phyloP scores from a whole-genome alignment of 805 yeast species.

The Priceomyces medius region DNA sequence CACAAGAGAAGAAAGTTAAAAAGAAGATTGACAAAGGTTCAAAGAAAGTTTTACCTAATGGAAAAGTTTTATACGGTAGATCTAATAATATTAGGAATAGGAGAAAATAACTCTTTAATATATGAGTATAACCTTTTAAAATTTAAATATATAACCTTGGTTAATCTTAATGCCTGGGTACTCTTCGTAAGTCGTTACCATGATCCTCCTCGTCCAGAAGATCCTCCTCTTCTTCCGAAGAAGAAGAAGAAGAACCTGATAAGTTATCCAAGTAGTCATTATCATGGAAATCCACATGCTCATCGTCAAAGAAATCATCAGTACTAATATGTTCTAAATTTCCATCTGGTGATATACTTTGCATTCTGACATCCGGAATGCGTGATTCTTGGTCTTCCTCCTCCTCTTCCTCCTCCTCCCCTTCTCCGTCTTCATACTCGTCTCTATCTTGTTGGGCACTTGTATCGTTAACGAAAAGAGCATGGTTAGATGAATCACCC shows the following conservation, averaged over 20 bases:
- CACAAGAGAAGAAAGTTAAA: conserved; percentile 23
- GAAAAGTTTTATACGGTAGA: conserved; percentile 50
- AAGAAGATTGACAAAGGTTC: conserved; percentile 40
- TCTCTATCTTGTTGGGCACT: conserved; percentile 4
- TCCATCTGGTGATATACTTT: conserved; percentile 34
- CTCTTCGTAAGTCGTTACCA: conserved; percentile 42
- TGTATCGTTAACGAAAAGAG: conserved; percentile 26
- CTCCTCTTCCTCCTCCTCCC: conserved; percentile 21
- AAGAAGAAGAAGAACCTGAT: conserved; percentile 47
- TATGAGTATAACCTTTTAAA: neutral
- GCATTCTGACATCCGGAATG: conserved; percentile 19
- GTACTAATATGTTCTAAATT: conserved; percentile 17
- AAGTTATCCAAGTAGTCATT: conserved; percentile 36
- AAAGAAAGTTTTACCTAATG: conserved; percentile 56
- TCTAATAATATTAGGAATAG: conserved; percentile 10
- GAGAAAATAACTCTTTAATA: conserved; percentile 7
- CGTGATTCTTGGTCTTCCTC: conserved; percentile 18
- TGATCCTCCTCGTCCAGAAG: conserved; percentile 20
- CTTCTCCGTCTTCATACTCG: conserved; percentile 12
- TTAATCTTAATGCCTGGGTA: conserved; percentile 32
- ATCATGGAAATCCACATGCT: conserved; percentile 27
- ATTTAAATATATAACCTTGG: neutral
- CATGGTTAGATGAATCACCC: conserved; percentile 37
- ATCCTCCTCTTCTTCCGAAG: conserved; percentile 28
- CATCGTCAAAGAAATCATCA: conserved; percentile 27